Base-by-base conservation (phyloP, 169 alveolate genomes). In the Eimeria tenella region DNA sequence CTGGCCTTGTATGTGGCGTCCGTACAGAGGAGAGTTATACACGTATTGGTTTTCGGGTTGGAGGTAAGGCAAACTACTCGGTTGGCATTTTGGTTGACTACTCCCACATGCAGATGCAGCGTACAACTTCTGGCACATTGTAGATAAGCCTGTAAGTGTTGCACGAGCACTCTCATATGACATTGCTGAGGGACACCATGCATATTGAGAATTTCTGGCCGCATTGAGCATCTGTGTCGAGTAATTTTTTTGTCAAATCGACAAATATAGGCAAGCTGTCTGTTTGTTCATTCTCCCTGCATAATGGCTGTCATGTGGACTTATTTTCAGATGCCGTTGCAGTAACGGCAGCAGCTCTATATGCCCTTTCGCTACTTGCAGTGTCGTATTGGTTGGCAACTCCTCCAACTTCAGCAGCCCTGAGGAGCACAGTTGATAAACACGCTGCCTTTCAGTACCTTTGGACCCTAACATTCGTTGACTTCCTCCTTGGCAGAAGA, bases 331-430 rank as follows among this genome's bases (percentile, higher is more conserved):
- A 82, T 21, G 90, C 75, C 19, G 58, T 82, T 62, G 90, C 75
- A 49, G 53, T 58, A 15, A 75, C 42, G 31, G 90, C 75, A 65
- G 90, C 90, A 11, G 17, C 56, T 9, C 49, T 58, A 17, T 82
- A 82, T 31, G 53, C 90, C 71, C 11, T 82, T 58, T 56, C 49
- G 90, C 56, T 82, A 74, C 74, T 82, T 19, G 58, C 49, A 13
- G 74, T 82, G 11, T 82, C 90, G 31, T 82, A 82, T 58, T 82
- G 50, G 42, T 31, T 82, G 71, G 90, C 90, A 55, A 82, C 74
- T 4, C 75, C 90, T 10, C 90, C 90, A 49, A 58, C 75, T 25
- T 56, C 74, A 82, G 71, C 90, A 1, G 75, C 62, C 60, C 8
- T 82, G 58, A 21, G 62, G 8, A 71, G 90, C 55, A 17, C 90